phyloP scores from a whole-genome alignment of 441 rosid species.

The Metrosideros polymorpha region DNA sequence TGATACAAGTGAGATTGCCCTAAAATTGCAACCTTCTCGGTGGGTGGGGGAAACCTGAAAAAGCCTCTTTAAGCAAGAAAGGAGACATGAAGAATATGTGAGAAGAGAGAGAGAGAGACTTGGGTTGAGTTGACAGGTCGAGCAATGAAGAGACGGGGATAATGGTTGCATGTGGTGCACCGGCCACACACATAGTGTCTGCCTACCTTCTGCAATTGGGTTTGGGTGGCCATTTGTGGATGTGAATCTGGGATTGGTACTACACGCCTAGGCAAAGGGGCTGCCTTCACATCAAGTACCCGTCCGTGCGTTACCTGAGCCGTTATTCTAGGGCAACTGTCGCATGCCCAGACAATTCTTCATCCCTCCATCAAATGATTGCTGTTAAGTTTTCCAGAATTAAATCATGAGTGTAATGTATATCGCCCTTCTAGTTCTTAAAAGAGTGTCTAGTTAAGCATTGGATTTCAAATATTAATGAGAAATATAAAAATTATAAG shows the following conservation, averaged over 20 bases:
- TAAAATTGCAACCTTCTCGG: background rate
- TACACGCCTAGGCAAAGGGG: background rate
- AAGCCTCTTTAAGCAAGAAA: background rate
- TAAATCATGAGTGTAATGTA: background rate
- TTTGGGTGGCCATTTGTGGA: background rate
- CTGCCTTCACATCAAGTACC: background rate
- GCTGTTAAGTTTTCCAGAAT: background rate
- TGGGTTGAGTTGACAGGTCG: background rate
- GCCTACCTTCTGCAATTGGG: background rate
- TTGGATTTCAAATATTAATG: background rate
- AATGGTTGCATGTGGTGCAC: background rate
- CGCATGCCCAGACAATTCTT: background rate
- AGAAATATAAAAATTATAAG: background rate
- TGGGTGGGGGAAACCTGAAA: background rate
- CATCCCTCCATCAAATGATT: background rate
- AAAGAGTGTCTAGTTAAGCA: background rate
- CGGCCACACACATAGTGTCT: background rate
- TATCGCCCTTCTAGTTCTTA: background rate
- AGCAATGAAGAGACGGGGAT: background rate
- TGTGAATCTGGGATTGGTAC: background rate
- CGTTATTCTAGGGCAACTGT: background rate
- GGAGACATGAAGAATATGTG: background rate
- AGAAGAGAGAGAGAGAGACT: background rate
- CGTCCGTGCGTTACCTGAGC: background rate
- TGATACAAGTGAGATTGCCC: background rate